Percentiles rank a stretch among this genome's conserved stretches.
Evolutionary conservation across 2,329 filamentous ascomycete species (phyloP).

Genomic region (Xenoacremonium recifei): DNA sequence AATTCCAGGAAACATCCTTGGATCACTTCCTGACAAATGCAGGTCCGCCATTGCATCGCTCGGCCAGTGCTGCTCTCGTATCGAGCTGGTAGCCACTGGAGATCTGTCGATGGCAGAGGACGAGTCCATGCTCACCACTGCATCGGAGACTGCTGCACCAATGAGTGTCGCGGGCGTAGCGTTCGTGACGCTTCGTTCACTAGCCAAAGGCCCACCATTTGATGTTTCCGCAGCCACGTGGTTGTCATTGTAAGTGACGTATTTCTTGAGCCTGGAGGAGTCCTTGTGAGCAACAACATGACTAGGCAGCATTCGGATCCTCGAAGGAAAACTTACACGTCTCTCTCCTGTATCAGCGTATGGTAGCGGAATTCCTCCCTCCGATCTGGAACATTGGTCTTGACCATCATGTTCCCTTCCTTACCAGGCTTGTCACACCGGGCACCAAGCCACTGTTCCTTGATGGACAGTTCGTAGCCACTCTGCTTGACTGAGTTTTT

Average conservation of each 20-base stretch:
- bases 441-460: conserved; percentile 85
- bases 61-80: conserved; percentile 35
- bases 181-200: no score
- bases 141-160: conserved; percentile 4
- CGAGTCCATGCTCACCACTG: conserved; percentile 9
- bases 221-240: no score
- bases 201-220: no score
- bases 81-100: conserved; percentile 18
- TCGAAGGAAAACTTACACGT: conserved; percentile 62
- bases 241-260: conserved; percentile 35
- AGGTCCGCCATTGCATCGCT: conserved; percentile 40
- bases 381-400: conserved; percentile 94
- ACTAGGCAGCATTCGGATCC: not conserved
- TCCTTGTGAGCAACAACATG: conserved; percentile 5
- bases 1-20: conserved; percentile 70
- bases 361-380: conserved; percentile 87
- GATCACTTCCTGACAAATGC: conserved; percentile 59
- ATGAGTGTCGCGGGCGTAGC: no score
- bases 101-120: no score
- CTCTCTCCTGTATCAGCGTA: conserved; percentile 78
- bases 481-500: conserved; percentile 95
- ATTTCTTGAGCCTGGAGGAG: conserved; percentile 39
- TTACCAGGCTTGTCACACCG: conserved; percentile 77
- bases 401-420: conserved; percentile 85
- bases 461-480: conserved; percentile 85